phyloP scores from a whole-genome alignment of 495 filamentous ascomycete genomes.

The Aspergillus wentii region DNA sequence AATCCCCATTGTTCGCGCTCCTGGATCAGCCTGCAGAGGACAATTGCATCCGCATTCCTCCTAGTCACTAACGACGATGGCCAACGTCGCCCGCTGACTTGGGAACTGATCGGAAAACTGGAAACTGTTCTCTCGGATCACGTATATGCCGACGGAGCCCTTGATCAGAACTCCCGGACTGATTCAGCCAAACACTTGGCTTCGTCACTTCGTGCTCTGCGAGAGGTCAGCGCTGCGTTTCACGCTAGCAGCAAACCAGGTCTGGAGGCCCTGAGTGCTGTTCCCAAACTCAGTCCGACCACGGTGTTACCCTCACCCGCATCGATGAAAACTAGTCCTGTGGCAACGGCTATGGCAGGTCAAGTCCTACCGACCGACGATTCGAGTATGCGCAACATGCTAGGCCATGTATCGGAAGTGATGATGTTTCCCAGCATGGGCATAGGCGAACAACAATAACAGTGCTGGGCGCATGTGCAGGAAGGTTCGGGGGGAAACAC shows the following conservation, averaged over 20 bases:
- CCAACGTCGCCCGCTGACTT: conserved; percentile 23
- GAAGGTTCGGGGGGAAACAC: no score
- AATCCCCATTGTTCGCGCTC: conserved; percentile 38
- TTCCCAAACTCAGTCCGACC: conserved; percentile 12
- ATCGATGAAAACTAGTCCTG: conserved; percentile 12
- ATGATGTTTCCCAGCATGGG: conserved; percentile 40
- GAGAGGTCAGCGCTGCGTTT: conserved; percentile 34
- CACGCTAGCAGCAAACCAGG: conserved; percentile 11
- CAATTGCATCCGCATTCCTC: conserved; percentile 43
- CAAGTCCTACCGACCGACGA: conserved; percentile 14
- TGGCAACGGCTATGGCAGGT: conserved; percentile 10
- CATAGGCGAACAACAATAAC: no score
- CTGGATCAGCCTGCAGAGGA: conserved; percentile 45
- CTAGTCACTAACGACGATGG: conserved; percentile 39
- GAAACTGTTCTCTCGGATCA: conserved; percentile 38
- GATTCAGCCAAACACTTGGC: conserved; percentile 37
- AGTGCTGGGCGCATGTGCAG: no score
- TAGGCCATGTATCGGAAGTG: conserved; percentile 34
- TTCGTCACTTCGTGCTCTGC: conserved; percentile 35
- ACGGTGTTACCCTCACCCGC: conserved; percentile 22
- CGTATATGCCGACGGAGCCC: conserved; percentile 30
- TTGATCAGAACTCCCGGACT: conserved; percentile 25
- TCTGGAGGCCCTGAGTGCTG: conserved; percentile 1
- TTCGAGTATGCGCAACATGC: conserved; percentile 22
- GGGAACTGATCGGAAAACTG: conserved; percentile 34